Evolutionary conservation across 2,329 filamentous ascomycete genomes (phyloP).

Genomic region (Scedosporium dehoogii): DNA sequence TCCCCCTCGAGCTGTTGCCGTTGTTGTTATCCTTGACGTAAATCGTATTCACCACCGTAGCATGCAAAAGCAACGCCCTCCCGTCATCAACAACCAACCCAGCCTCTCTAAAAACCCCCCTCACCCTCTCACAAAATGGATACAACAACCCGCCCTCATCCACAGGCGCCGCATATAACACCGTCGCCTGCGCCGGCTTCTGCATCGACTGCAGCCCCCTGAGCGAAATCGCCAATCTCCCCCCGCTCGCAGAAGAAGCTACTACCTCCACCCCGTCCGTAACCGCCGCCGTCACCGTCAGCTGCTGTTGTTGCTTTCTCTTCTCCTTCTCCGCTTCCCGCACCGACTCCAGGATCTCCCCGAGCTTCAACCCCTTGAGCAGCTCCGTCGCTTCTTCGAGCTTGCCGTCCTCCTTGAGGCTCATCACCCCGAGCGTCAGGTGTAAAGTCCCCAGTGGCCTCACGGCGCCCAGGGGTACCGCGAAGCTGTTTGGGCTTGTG

Average conservation of each 20-base stretch:
- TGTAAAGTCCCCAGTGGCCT: slow-evolving; percentile 74
- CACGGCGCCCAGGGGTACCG: slow-evolving; percentile 50
- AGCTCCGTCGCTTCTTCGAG: slow-evolving; percentile 31
- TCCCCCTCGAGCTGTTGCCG: slow-evolving; percentile 18
- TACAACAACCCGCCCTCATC: slow-evolving; percentile 42
- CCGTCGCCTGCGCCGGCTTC: slow-evolving; percentile 40
- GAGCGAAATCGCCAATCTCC: slow-evolving; percentile 37
- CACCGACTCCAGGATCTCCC: slow-evolving; percentile 26
- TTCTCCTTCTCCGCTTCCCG: slow-evolving; percentile 9
- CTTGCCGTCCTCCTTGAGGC: slow-evolving; percentile 41
- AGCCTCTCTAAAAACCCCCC: slow-evolving; percentile 40
- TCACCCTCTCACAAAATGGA: slow-evolving; percentile 47
- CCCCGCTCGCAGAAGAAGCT: not conserved
- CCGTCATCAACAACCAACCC: slow-evolving; percentile 48
- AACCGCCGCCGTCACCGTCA: slow-evolving; percentile 5
- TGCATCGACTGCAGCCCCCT: slow-evolving; percentile 55
- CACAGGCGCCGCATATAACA: slow-evolving; percentile 54
- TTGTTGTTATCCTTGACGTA: slow-evolving; percentile 43
- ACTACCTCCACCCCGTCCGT: not conserved
- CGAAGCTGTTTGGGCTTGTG: slow-evolving; percentile 35
- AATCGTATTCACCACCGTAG: slow-evolving; percentile 77
- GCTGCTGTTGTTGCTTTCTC: not conserved
- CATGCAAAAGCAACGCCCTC: slow-evolving; percentile 65
- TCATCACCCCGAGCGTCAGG: slow-evolving; percentile 81
- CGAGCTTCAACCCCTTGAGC: slow-evolving; percentile 26